Conservation (phyloP, 2,329 filamentous ascomycete genomes). For the Penicillium hesseltinei region DNA sequence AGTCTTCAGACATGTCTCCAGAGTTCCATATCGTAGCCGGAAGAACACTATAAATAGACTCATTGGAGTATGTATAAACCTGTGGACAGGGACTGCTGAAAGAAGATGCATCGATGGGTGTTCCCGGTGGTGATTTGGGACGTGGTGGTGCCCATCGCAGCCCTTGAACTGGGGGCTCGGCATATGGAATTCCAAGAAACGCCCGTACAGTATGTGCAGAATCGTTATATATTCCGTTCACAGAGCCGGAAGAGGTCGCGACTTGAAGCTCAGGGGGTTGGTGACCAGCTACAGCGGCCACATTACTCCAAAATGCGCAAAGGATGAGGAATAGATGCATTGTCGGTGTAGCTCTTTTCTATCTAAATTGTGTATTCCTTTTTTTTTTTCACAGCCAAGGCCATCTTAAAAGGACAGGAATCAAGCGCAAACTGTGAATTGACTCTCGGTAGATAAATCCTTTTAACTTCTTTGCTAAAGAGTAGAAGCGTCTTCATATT, state of each 20-base stretch:
- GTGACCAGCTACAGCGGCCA: not conserved
- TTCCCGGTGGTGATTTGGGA: slow-evolving; percentile 25
- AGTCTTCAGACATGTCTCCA: slow-evolving; percentile 19
- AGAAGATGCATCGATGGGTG: slow-evolving; percentile 25
- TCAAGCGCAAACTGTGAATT: not conserved
- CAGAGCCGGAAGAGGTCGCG: slow-evolving; percentile 14
- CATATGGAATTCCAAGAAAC: slow-evolving; percentile 50
- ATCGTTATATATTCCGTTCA: slow-evolving; percentile 20
- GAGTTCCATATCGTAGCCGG: slow-evolving; percentile 15
- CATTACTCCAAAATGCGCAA: not conserved
- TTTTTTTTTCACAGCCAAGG: not conserved
- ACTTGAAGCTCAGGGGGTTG: slow-evolving; percentile 4
- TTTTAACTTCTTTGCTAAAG: not conserved
- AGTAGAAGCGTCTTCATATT: not conserved
- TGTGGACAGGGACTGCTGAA: slow-evolving; percentile 12
- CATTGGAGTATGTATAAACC: slow-evolving; percentile 5
- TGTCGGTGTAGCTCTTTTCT: not conserved
- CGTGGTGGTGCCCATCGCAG: slow-evolving; percentile 42
- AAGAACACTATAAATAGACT: slow-evolving; percentile 18
- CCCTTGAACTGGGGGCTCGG: slow-evolving; percentile 44
- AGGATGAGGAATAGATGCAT: not conserved
- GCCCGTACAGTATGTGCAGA: slow-evolving; percentile 14
- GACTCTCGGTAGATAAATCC: not conserved
- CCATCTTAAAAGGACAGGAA: not conserved
- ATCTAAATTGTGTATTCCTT: not conserved